These are phyloP conservation scores for Dendrothele bispora DNA, from an alignment of 768 basidiomycete genomes.

Conservation along the genomic window DNA sequence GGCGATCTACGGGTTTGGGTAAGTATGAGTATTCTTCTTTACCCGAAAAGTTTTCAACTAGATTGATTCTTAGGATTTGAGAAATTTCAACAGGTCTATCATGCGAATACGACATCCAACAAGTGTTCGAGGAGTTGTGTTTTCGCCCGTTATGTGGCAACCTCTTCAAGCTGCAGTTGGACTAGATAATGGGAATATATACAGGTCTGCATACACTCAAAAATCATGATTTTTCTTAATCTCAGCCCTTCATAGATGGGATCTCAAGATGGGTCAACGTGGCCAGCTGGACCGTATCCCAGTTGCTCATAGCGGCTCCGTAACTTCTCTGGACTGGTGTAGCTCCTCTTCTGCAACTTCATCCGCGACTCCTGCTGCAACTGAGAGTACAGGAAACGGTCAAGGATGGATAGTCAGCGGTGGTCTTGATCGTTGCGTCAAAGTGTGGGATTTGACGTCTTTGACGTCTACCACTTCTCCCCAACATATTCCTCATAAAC, in stretches of 20 bases:
- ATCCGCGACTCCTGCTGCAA: constrained; percentile 9
- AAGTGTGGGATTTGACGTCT: constrained; percentile 39
- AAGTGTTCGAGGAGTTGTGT: constrained; percentile 65
- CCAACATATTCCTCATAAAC: constrained; percentile 58
- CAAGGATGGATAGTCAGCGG: constrained; percentile 80
- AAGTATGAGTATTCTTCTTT: constrained; percentile 17
- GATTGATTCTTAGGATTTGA: constrained; percentile 59
- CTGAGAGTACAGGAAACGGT: constrained; percentile 30
- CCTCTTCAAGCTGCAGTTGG: constrained; percentile 71
- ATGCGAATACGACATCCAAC: constrained; percentile 72
- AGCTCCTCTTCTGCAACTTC: constrained; percentile 26
- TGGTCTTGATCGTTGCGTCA: constrained; percentile 77
- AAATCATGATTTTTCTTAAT: neutral
- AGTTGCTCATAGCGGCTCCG: constrained; percentile 71
- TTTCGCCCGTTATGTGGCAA: constrained; percentile 64
- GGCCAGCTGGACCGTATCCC: constrained; percentile 71
- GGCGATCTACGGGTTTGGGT: constrained; percentile 84
- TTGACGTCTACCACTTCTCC: constrained; percentile 18
- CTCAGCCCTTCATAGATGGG: constrained; percentile 53
- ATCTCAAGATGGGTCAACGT: constrained; percentile 74
- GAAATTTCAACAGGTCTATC: constrained; percentile 66
- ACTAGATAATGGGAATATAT: constrained; percentile 69
- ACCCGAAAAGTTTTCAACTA: constrained; percentile 1
- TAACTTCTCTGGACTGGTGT: constrained; percentile 77
- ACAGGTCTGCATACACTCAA: constrained; percentile 42